phyloP scores from a whole-genome alignment of 2,329 filamentous ascomycete species.

The Pseudogymnoascus sp. region DNA sequence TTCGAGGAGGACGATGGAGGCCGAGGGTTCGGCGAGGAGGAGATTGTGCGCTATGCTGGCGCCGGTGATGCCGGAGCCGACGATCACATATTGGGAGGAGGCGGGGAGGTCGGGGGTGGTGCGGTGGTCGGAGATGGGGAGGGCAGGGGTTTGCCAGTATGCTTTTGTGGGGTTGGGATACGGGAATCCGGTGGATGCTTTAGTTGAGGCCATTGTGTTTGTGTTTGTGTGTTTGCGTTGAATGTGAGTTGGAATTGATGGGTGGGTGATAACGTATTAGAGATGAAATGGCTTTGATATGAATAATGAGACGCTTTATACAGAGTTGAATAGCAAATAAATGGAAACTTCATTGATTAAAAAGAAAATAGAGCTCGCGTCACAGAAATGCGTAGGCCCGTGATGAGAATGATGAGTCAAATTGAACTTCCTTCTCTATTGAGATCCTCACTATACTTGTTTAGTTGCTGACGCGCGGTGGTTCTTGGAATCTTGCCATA shows the following conservation, averaged over 20 bases:
- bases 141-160: constrained; percentile 31
- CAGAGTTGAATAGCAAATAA: neutral
- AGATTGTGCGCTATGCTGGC: constrained; percentile 22
- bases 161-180: constrained; percentile 25
- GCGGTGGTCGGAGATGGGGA: constrained; percentile 26
- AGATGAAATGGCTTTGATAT: neutral
- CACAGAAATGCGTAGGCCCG: neutral
- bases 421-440: neutral
- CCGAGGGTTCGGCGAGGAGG: constrained; percentile 20
- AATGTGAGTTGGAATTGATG: neutral
- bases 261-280: neutral
- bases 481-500: neutral
- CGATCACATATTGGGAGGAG: constrained; percentile 18
- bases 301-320: neutral
- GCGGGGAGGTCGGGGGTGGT: constrained; percentile 19
- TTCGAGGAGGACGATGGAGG: constrained; percentile 30
- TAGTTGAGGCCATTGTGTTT: neutral
- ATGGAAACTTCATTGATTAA: neutral
- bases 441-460: neutral
- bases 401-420: neutral
- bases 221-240: neutral
- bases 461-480: neutral
- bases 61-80: constrained; percentile 23
- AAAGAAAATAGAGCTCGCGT: neutral
- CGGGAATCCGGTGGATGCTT: constrained; percentile 21